Evolutionary conservation across 257 asterid species (phyloP), one percentile per base, ranked within the genome.

Genomic region (Echium plantagineum): DNA sequence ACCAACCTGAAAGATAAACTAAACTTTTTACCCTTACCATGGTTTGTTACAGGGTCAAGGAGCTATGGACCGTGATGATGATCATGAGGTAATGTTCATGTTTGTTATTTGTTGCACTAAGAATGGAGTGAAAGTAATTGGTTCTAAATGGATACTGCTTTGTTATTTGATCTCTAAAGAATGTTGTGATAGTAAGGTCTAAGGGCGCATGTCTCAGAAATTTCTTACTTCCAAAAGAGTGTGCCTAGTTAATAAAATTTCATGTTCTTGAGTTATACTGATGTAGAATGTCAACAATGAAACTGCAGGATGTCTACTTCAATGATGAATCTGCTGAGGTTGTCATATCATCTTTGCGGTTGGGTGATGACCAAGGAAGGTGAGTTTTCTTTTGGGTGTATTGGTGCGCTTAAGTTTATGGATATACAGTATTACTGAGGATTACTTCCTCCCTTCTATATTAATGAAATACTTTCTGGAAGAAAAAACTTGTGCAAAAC

Each of bases 21-120:
- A 10, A 7, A 30, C 55, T 68, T 16, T 61, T 70, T 19, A 35
- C 55, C 22, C 49, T 32, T 73, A 60, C 55, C 28, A 73, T 69
- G 13, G 60, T 55, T 69, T 55, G 66, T 78, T 80, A 68, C 84
- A 89, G 97, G 97, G 91, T 62, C 82, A 82, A 56, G 96, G 81
- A 62, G 59, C 86, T 71, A 78, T 78, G 70, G 97, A 80, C 54
- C 94, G 86, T 66, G 97, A 86, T 68, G 95, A 89, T 35, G 97
- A 86, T 68, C 94, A 89, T 35, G 99, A 86, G 96, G 99, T 93
- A 80, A 69, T 53, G 28, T 42, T 35, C 49, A 15, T 51, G 64
- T 52, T 61, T 21, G 30, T 58, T 26, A 19, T 54, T 42, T 21
- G 15, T 7, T 42, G 17, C 16, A 2, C 17, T 1, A 12, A 42